phyloP scores from a whole-genome alignment of 192 early-diverging fungal genomes.

The Spizellomyces punctatus region DNA sequence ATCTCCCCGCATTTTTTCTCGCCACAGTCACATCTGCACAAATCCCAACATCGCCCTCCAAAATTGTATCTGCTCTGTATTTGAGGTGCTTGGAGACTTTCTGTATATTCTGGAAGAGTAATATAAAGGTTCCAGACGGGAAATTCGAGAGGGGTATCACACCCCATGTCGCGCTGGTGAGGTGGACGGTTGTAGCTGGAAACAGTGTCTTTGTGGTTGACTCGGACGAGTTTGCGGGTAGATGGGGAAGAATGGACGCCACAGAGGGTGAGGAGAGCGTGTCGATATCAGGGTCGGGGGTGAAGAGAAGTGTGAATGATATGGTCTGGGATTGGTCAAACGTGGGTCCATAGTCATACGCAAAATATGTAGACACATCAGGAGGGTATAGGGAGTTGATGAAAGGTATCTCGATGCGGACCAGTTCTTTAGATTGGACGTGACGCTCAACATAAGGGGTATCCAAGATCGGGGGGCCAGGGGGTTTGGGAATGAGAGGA shows the following conservation, averaged over 20 bases:
- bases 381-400: background rate
- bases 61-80: constrained; percentile 6
- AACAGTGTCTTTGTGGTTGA: background rate
- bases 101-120: background rate
- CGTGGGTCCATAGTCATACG: too few relatives aligned
- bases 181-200: background rate
- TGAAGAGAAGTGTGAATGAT: too few relatives aligned
- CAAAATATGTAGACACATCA: too few relatives aligned
- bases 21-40: constrained; percentile 34
- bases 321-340: too few relatives aligned
- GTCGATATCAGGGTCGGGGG: too few relatives aligned
- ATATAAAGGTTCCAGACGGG: background rate
- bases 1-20: constrained; percentile 36
- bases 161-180: background rate
- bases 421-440: background rate
- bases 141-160: background rate
- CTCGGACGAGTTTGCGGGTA: background rate
- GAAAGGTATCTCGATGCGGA: constrained; percentile 2
- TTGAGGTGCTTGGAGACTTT: background rate
- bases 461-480: too few relatives aligned
- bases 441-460: background rate
- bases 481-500: too few relatives aligned
- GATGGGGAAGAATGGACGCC: background rate
- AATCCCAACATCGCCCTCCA: constrained; percentile 7
- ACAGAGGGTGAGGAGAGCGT: too few relatives aligned